These are phyloP conservation scores for Colletotrichum sp. DNA, from an alignment of 2,329 filamentous ascomycete genomes.

Conservation along the genomic window DNA sequence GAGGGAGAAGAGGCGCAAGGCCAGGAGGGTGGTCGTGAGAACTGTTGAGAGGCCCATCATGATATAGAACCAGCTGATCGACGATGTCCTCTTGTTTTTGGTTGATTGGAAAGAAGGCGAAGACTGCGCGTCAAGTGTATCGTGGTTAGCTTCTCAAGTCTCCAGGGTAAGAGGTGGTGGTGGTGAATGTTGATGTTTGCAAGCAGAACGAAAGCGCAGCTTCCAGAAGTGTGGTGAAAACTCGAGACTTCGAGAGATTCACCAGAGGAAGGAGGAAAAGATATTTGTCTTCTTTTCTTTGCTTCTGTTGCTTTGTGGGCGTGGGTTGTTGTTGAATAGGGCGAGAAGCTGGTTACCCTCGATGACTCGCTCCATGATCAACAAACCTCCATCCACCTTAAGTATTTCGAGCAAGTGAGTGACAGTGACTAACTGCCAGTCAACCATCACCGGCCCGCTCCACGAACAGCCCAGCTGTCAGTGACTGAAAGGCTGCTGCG, in stretches of 20 bases:
- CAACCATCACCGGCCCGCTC: neutral
- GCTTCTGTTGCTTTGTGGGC: neutral
- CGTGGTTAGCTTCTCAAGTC: neutral
- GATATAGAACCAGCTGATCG: conserved; percentile 38
- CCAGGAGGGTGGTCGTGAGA: conserved; percentile 46
- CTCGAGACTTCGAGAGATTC: conserved; percentile 1
- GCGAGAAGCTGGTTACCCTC: neutral
- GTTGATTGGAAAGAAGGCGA: neutral
- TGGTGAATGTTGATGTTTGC: neutral
- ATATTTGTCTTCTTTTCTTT: neutral
- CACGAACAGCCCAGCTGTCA: neutral
- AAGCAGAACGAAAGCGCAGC: neutral
- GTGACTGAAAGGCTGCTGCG: conserved; percentile 10
- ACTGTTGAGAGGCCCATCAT: conserved; percentile 50
- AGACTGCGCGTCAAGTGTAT: neutral
- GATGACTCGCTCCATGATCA: neutral
- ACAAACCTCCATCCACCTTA: neutral
- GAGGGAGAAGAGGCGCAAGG: conserved; percentile 45
- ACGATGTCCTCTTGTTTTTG: conserved; percentile 20
- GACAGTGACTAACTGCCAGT: conserved; percentile 8
- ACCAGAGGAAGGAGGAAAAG: neutral
- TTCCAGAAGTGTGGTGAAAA: neutral
- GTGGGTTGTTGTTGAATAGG: neutral
- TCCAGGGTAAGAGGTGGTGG: neutral
- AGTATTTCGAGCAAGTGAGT: conserved; percentile 3